Evolutionary conservation across 1,139 yeast species (phyloP).

Genomic region (Scheffersomyces illinoinensis): DNA sequence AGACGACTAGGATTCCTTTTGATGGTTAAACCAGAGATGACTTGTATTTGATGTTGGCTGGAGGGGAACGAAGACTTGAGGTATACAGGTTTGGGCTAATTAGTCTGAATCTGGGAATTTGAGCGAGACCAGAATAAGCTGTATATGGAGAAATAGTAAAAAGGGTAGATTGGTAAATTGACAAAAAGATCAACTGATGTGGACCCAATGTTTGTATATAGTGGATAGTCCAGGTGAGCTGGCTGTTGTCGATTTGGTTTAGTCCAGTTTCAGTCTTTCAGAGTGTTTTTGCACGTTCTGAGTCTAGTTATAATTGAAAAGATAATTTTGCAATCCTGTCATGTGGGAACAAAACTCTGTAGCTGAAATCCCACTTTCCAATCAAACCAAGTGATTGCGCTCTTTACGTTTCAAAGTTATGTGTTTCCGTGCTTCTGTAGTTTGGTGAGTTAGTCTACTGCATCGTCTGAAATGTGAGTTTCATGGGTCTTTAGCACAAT

Average conservation of each 20-base stretch:
- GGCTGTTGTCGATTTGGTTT: too few relatives aligned
- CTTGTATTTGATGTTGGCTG: background rate
- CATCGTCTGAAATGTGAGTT: background rate
- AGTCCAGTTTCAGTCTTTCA: background rate
- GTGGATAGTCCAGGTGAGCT: too few relatives aligned
- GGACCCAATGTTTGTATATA: too few relatives aligned
- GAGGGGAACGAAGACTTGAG: background rate
- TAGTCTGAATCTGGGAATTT: background rate
- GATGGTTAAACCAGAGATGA: background rate
- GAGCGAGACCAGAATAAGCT: background rate
- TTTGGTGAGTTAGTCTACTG: background rate
- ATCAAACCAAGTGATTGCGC: background rate
- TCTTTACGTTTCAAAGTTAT: background rate
- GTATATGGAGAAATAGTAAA: background rate
- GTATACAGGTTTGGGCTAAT: background rate
- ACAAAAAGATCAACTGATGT: too few relatives aligned
- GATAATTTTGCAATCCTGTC: background rate
- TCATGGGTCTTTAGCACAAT: background rate
- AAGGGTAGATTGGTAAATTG: background rate
- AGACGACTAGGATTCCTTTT: background rate
- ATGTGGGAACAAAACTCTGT: background rate
- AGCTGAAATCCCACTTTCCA: background rate
- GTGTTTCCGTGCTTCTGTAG: background rate
- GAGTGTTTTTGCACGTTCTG: background rate
- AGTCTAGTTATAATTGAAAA: background rate